A percentile compares a stretch with the other conserved stretches of the same genome.
These are phyloP conservation scores for Neonectria faginata DNA, from an alignment of 2,329 filamentous ascomycete genomes.

Conservation along the genomic window DNA sequence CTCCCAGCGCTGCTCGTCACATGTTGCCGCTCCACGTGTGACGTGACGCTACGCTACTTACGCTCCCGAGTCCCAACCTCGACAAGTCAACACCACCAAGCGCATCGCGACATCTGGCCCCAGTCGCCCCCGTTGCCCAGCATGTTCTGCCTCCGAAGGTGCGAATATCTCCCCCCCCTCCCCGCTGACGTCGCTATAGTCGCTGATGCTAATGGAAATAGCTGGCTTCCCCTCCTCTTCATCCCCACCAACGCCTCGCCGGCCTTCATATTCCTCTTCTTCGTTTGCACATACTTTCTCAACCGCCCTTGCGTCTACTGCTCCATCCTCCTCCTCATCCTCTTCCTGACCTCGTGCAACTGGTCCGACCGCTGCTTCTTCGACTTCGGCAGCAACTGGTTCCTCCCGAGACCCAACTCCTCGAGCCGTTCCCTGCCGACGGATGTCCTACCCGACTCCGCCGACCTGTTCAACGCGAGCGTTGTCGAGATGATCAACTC, in stretches of 20 bases:
- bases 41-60: conserved; percentile 22
- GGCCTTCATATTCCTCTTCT: conserved; percentile 87
- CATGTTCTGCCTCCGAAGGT: conserved; percentile 75
- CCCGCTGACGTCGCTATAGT: conserved; percentile 1
- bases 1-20: conserved; percentile 12
- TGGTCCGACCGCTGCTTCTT: conserved; percentile 94
- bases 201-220: conserved; percentile 50
- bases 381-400: conserved; percentile 93
- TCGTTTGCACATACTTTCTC: conserved; percentile 94
- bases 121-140: conserved; percentile 32
- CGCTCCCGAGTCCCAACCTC: conserved; percentile 14
- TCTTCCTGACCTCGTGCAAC: conserved; percentile 91
- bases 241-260: conserved; percentile 88
- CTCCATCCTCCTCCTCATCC: conserved; percentile 92
- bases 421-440: conserved; percentile 43
- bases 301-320: conserved; percentile 98
- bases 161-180: conserved; percentile 35
- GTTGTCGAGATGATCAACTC: conserved; percentile 72
- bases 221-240: conserved; percentile 89
- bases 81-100: conserved; percentile 19
- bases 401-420: conserved; percentile 75
- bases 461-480: conserved; percentile 60
- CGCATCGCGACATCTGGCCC: conserved; percentile 24
- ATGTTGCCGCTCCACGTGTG: conserved; percentile 25
- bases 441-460: conserved; percentile 41